Conservation (phyloP, 768 basidiomycete genomes). For the Dioszegia hungarica region DNA sequence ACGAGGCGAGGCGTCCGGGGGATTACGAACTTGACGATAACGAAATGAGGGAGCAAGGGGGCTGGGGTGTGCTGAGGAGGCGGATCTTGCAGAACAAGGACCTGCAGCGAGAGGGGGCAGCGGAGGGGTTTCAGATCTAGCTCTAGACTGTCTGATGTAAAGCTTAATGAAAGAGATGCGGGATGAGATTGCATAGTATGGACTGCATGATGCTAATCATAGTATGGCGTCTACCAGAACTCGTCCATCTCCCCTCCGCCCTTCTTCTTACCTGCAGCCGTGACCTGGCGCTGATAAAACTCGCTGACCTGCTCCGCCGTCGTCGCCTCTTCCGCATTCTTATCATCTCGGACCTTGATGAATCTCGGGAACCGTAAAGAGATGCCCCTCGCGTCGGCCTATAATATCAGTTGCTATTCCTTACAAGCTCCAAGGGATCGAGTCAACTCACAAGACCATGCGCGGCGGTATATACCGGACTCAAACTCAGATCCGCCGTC, state of each 20-base stretch:
- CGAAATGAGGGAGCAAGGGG: background rate
- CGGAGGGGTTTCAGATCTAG: too few species aligned
- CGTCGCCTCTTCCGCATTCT: conserved; percentile 85
- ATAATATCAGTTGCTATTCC: background rate
- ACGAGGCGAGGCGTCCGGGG: conserved; percentile 37
- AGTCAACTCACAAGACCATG: conserved; percentile 44
- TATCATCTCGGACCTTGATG: conserved; percentile 87
- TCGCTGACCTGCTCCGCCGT: conserved; percentile 83
- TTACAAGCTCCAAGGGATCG: background rate
- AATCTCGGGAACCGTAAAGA: conserved; percentile 96
- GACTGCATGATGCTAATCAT: too few species aligned
- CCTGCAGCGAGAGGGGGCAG: too few species aligned
- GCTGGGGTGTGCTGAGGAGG: background rate
- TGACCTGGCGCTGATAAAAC: conserved; percentile 84
- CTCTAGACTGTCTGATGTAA: too few species aligned
- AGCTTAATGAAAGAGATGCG: too few species aligned
- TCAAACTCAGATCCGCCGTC: conserved; percentile 91
- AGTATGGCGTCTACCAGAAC: conserved; percentile 46
- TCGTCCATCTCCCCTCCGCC: conserved; percentile 55
- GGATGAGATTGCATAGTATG: too few species aligned
- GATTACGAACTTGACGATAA: conserved; percentile 10
- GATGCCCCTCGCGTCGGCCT: conserved; percentile 76
- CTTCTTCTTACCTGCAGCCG: conserved; percentile 70
- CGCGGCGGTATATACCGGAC: conserved; percentile 60
- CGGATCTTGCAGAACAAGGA: background rate